A percentile compares a stretch with the other conserved stretches of the same genome.
Evolutionary conservation across 306 rosid genomes (phyloP).

Genomic region (Fragaria nilgerrensis): DNA sequence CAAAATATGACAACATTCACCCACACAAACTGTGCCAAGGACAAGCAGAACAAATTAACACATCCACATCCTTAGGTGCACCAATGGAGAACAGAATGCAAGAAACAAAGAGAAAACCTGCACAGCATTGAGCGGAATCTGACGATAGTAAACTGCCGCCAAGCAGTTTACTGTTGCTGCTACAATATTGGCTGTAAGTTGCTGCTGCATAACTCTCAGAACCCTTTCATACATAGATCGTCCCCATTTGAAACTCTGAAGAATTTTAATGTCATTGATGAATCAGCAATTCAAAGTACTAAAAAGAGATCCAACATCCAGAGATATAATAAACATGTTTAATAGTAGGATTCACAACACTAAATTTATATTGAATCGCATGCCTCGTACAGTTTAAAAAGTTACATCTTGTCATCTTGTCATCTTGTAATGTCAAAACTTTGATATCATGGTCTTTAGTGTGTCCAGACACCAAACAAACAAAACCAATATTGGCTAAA

Average conservation of each 20-base stretch:
- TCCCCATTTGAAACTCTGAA: slow-evolving; percentile 88
- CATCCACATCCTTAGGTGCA: slow-evolving; percentile 10
- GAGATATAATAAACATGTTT: neutral
- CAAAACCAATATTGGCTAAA: neutral
- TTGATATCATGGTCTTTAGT: neutral
- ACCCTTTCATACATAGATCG: slow-evolving; percentile 75
- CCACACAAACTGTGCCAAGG: slow-evolving; percentile 74
- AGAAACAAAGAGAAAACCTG: slow-evolving; percentile 54
- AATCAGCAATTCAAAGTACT: neutral
- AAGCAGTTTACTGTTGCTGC: neutral
- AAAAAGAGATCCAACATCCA: neutral
- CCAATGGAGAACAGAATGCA: slow-evolving; percentile 11
- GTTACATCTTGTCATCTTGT: neutral
- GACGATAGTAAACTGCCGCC: slow-evolving; percentile 41
- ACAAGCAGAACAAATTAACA: slow-evolving; percentile 7
- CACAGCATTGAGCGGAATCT: slow-evolving; percentile 77
- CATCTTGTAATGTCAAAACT: neutral
- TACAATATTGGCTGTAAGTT: slow-evolving; percentile 18
- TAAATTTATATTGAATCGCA: neutral
- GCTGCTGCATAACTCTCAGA: slow-evolving; percentile 85
- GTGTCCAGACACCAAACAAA: neutral
- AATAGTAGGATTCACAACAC: neutral
- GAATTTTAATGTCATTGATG: slow-evolving; percentile 6
- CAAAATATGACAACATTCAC: slow-evolving; percentile 88
- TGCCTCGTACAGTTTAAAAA: neutral